Conservation (phyloP, 495 filamentous ascomycete species). For the Penicillium daleae region DNA sequence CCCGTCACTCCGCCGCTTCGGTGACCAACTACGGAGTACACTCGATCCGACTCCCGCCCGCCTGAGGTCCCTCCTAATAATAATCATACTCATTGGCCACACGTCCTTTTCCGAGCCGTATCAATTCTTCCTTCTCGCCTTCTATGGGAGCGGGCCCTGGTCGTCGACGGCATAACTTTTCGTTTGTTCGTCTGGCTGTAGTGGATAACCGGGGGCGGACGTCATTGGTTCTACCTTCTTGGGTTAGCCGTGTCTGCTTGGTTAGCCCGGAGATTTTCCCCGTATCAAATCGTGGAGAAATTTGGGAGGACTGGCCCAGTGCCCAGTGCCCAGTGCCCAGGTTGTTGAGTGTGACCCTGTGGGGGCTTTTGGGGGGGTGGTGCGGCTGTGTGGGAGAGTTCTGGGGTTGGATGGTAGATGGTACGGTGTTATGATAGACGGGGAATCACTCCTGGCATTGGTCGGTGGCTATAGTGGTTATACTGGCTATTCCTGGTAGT, state of each 20-base stretch:
- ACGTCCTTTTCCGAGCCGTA: not conserved
- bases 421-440: not conserved
- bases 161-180: conserved; percentile 1
- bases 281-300: conserved; percentile 25
- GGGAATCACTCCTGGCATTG: no score
- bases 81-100: not conserved
- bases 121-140: conserved; percentile 5
- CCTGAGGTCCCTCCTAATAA: no score
- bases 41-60: no score
- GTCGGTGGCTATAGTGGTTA: no score
- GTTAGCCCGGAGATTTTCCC: conserved; percentile 26
- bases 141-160: no score
- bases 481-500: no score
- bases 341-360: not conserved
- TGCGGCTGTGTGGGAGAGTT: conserved; percentile 6
- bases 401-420: not conserved
- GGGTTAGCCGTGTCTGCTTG: conserved; percentile 9
- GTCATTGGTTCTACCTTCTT: conserved; percentile 24
- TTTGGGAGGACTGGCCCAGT: no score
- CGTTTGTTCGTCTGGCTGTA: not conserved
- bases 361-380: no score
- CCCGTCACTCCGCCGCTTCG: no score
- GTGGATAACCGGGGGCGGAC: conserved; percentile 6
- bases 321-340: no score
- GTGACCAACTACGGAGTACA: no score